Base-by-base conservation (phyloP, 495 filamentous ascomycete species). In the Hypomontagnella submonticulosa region DNA sequence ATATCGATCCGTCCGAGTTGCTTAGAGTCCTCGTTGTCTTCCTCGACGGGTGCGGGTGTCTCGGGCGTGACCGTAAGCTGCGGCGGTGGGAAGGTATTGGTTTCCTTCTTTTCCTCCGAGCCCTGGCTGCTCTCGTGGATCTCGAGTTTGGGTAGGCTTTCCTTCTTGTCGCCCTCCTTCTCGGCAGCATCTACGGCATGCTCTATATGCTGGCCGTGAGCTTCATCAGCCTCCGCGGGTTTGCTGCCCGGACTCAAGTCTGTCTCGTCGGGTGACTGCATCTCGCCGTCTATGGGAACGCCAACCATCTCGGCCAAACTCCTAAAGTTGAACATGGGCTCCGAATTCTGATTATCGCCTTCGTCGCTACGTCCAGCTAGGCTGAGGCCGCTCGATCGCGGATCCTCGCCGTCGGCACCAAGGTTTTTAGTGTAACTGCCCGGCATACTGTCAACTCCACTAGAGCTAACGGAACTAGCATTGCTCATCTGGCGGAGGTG, bases 241-340 rank as follows among this genome's bases (percentile, higher is more conserved):
- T 71, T 46, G 16, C 41, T 33, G 6, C 49, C 23, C 18, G 67
- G 57, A 16, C 46, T 44, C 33, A 30, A 1, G 23, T 61, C 61
- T 23, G 60, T 61, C 18, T 38, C 32, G 9, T 55, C 50, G 11
- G 61, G 41, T 30, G 57, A 55, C 12, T 61, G 62, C 27, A 44
- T 30, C 3, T 72, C 69, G 9, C 71, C 73, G 47, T 83, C 79
- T n/a, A 82, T 66, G 4, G 74, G 77, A 8, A 82, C 77, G 12
- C 88, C 91, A 53, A 97, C 92, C 70, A 97, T 89, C 59, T 89
- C 91, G 3, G 91, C 91, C 20, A 97, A 79, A 66, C 92, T 97
- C 53, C 90, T 81, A 69, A 97, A 97, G 74, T 96, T 97, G 78
- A 96, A 93, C 86, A 96, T 87, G 1, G 91, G 86, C 67, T 97